A percentile compares a stretch with the other conserved stretches of the same genome.
These are phyloP conservation scores for Tolypocladium tropicale DNA, from an alignment of 2,329 filamentous ascomycete species.

Conservation along the genomic window DNA sequence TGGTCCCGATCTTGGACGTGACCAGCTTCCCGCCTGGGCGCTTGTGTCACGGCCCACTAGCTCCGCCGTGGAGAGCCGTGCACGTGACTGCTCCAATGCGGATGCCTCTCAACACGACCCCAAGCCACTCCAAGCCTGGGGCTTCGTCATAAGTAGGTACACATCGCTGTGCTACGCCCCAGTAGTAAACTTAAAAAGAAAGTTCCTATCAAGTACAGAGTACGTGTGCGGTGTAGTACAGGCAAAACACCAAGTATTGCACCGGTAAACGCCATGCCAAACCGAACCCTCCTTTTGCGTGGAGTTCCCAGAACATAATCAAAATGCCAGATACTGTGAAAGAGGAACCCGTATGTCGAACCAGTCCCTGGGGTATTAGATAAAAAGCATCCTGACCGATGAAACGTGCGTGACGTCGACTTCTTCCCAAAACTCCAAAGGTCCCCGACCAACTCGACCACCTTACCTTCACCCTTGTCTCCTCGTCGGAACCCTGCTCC, in stretches of 20 bases:
- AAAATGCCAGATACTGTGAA: not conserved
- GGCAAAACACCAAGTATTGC: not conserved
- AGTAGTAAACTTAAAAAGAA: not conserved
- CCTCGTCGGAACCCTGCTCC: not conserved
- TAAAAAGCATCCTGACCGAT: not conserved
- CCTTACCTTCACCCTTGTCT: not conserved
- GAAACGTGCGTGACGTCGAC: not conserved
- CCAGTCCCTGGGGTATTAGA: conserved; percentile 2
- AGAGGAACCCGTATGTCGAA: not conserved
- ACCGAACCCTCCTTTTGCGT: not conserved
- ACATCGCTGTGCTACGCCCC: not conserved
- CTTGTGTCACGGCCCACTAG: conserved; percentile 20
- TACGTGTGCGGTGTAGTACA: not conserved
- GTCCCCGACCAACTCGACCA: not conserved
- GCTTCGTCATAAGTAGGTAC: not conserved
- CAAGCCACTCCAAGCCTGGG: not conserved
- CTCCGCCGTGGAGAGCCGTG: conserved; percentile 6
- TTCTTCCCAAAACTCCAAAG: not conserved
- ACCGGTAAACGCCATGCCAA: not conserved
- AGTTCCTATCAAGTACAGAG: not conserved
- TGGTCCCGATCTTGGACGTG: conserved; percentile 9
- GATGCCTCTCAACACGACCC: too few relatives aligned
- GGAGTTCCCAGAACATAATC: not conserved
- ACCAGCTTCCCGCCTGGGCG: conserved; percentile 16
- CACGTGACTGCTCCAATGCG: conserved; percentile 16